Base-by-base conservation (phyloP, 2,329 filamentous ascomycete genomes). In the Alternaria sp. region DNA sequence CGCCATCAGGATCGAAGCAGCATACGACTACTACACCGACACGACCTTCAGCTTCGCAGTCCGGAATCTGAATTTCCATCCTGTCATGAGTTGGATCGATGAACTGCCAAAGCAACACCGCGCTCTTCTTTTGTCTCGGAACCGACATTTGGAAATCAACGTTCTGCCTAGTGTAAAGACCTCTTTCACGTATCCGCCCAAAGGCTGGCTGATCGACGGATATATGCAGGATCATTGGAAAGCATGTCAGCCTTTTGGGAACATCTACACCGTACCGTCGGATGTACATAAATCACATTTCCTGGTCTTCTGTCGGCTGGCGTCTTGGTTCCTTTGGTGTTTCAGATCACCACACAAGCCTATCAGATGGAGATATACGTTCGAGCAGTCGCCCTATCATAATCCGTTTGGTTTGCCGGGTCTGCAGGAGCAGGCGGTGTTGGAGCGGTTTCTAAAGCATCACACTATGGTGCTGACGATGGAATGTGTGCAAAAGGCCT, bases 1-100 rank as follows among this genome's bases (percentile, higher is more conserved):
- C 17, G 66, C 67, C 9, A 67, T 77, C n/a, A 67, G 74, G 8
- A 66, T 70, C n/a, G 75, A 78, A 66, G 70, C 68, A 4, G 70
- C 71, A 21, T 74, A 76, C 40, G 60, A 62, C 15, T 76, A 72
- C 62, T 78, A 74, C 60, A 66, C 65, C 1, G 45, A 28, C 30
- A 61, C 66, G 3, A 28, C 47, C 15, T 76, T 78, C 51, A 59
- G 47, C 11, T 70, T 64, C 57, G 25, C 50, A 5, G 54, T 73
- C 2, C 50, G 59, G 23, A 67, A 70, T 32, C 63, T 74, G 9
- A 52, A 69, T n/a, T 77, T 73, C 63, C 12, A 19, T 0, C 45
- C 36, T 3, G 36, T 71, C 1, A 57, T 45, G 13, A 36, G 28
- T n/a, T 77, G 69, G 72, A 45, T 74, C 3, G 54, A 53, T 0